A percentile compares a stretch with the other conserved stretches of the same genome.
Conservation (phyloP, 1,284 basidiomycete genomes). For the Malassezia caprae region DNA sequence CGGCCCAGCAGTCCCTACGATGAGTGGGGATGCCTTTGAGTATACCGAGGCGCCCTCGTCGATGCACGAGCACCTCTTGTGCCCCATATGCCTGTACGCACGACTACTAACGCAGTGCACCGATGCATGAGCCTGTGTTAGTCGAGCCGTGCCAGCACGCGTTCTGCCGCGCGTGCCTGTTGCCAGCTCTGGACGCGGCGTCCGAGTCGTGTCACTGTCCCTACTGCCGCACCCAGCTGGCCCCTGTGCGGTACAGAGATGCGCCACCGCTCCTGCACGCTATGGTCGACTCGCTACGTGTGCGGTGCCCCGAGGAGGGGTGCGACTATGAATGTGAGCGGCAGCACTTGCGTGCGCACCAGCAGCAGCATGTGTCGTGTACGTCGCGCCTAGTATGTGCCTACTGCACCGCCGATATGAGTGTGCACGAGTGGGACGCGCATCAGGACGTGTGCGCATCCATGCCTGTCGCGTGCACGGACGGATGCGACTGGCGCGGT, state of each 20-base stretch:
- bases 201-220: neutral
- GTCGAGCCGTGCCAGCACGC: neutral
- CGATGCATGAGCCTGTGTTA: neutral
- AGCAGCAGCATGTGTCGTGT: neutral
- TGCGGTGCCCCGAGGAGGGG: neutral
- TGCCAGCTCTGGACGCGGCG: neutral
- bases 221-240: neutral
- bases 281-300: neutral
- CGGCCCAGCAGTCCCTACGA: neutral
- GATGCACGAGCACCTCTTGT: neutral
- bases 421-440: neutral
- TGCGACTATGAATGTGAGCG: slow-evolving; percentile 2
- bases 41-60: neutral
- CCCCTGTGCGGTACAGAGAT: neutral
- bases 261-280: neutral
- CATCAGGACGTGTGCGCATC: neutral
- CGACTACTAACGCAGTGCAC: neutral
- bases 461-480: neutral
- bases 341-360: neutral
- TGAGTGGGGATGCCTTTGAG: neutral
- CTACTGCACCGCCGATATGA: neutral
- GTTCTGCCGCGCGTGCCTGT: slow-evolving; percentile 3
- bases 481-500: neutral
- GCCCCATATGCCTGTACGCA: slow-evolving; percentile 5
- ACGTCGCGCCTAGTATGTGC: neutral